Percentiles rank a stretch among this genome's conserved stretches.
These are phyloP conservation scores for Myxozyma udenii DNA, from an alignment of 805 yeast genomes.

Conservation along the genomic window DNA sequence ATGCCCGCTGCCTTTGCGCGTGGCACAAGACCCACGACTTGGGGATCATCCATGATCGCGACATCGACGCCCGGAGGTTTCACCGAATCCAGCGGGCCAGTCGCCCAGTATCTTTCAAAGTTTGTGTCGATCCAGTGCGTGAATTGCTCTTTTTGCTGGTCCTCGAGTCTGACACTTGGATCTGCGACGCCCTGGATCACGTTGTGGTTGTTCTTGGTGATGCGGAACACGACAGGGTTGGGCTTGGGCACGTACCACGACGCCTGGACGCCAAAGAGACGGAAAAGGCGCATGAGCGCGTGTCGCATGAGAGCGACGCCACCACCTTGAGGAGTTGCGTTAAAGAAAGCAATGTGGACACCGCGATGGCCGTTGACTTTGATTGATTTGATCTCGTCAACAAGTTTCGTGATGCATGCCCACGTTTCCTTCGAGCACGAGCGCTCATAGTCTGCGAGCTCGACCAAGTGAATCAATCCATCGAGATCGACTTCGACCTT, in stretches of 20 bases:
- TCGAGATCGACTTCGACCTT: constrained; percentile 25
- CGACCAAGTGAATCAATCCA: constrained; percentile 26
- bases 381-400: constrained; percentile 4
- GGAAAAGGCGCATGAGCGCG: constrained; percentile 23
- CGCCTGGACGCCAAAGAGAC: constrained; percentile 18
- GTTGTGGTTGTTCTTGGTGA: constrained; percentile 29
- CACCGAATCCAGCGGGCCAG: constrained; percentile 15
- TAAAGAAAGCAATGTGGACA: constrained; percentile 26
- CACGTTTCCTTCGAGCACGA: constrained; percentile 23
- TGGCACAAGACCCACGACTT: constrained; percentile 22
- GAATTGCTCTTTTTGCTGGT: constrained; percentile 18
- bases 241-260: constrained; percentile 31
- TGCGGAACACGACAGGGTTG: constrained; percentile 27
- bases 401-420: constrained; percentile 20
- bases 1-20: constrained; percentile 24
- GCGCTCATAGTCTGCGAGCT: constrained; percentile 11
- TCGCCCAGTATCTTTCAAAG: constrained; percentile 22
- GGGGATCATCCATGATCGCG: constrained; percentile 29
- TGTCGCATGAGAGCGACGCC: constrained; percentile 31
- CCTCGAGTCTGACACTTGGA: constrained; percentile 14
- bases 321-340: constrained; percentile 30
- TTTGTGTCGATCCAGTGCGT: constrained; percentile 23
- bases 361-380: constrained; percentile 22
- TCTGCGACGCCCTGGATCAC: constrained; percentile 29
- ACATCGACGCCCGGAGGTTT: constrained; percentile 29